Base-by-base conservation (phyloP, 208 protist species). In the Wallacemonas sp. region DNA sequence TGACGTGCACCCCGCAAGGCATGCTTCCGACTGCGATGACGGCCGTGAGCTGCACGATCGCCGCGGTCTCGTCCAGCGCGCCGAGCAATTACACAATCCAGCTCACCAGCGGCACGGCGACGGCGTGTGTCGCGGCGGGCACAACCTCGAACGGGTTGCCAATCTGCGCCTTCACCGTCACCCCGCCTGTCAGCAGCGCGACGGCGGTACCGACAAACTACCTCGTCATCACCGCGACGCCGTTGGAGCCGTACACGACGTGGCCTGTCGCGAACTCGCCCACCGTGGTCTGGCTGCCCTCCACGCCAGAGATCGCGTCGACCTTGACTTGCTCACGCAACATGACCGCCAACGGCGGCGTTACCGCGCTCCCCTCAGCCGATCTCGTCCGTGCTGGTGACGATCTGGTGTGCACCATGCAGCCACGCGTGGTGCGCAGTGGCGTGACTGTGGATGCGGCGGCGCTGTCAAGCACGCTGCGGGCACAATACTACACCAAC, bases 191-290 rank as follows among this genome's bases (percentile, higher is more conserved):
- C 26, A 34, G 42, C 26, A 26, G 54, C 0, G 63, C 56, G 5
- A 28, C 31, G 21, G 27, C 38, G 2, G 44, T 38, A 0, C 53
- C 69, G 24, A 66, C 77, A 34, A 91, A 92, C 60, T 88, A 79
- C 77, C 53, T 92, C 22, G 65, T 62, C 19, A 80, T 96, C 26
- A 62, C 53, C 2, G 78, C 88, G 14, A 38, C 38, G 0, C 75
- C 79, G 1, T 55, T 27, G 6, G 42, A 66, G 26, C 82, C 79
- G 27, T 88, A 82, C 38, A 62, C 49, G 26, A 70, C 31, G 26
- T 90, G 79, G 86, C 77, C 77, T 0, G 84, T 93, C 41, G 12
- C 11, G 34, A 80, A 90, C 72, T 90, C 84, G 0, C 89, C 89
- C 19, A 44, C 84, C 12, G 73, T 83, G 33, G 76, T 90, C 30